Conservation (phyloP, 306 rosid genomes). For the Leucaena leucocephala region DNA sequence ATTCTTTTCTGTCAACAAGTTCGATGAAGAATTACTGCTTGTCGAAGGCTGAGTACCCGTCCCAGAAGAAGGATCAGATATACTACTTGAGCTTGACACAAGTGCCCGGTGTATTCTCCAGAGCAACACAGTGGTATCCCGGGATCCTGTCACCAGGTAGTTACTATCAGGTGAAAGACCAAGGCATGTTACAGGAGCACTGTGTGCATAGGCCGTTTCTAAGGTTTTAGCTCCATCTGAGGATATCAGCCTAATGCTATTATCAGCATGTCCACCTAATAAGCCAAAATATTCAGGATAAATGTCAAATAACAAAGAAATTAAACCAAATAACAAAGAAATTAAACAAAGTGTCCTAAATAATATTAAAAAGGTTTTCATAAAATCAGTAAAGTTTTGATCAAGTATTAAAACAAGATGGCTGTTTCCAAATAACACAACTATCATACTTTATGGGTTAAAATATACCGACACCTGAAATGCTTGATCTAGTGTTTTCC, state of each 20-base stretch:
- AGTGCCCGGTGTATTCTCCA: constrained; percentile 84
- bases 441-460: constrained; percentile 15
- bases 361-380: constrained; percentile 19
- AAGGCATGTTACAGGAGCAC: constrained; percentile 94
- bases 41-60: constrained; percentile 48
- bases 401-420: background rate
- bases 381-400: constrained; percentile 7
- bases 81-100: constrained; percentile 55
- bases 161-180: constrained; percentile 83
- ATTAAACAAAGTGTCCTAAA: constrained; percentile 26
- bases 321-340: constrained; percentile 26
- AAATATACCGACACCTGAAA: constrained; percentile 1
- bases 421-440: background rate
- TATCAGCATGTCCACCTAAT: constrained; percentile 93
- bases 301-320: constrained; percentile 31
- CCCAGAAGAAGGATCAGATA: constrained; percentile 58
- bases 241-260: constrained; percentile 81
- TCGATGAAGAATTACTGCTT: constrained; percentile 56
- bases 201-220: constrained; percentile 88
- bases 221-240: constrained; percentile 91
- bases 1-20: constrained; percentile 60
- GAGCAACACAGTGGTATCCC: constrained; percentile 76
- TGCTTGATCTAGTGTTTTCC: constrained; percentile 26
- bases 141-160: constrained; percentile 91
- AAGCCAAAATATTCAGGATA: constrained; percentile 38